A percentile compares a stretch with the other conserved stretches of the same genome.
Conservation (phyloP, 805 yeast genomes). For the Yueomyces sp. region DNA sequence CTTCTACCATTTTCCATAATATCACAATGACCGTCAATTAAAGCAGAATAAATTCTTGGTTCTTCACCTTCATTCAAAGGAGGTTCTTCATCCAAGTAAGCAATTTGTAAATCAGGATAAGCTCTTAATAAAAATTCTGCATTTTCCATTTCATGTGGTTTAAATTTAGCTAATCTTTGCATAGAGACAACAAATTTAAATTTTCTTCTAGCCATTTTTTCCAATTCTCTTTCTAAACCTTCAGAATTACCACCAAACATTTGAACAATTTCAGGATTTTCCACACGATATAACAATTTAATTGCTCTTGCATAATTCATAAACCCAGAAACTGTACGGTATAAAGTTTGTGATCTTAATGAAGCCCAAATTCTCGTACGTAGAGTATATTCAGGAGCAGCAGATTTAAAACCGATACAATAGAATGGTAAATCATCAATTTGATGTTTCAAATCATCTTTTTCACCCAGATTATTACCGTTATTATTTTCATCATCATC, state of each 20-base stretch:
- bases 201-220: slow-evolving; percentile 74
- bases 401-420: slow-evolving; percentile 93
- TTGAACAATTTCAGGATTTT: slow-evolving; percentile 88
- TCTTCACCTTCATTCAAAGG: slow-evolving; percentile 57
- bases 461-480: slow-evolving; percentile 13
- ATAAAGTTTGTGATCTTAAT: slow-evolving; percentile 87
- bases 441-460: slow-evolving; percentile 61
- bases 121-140: slow-evolving; percentile 73
- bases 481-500: slow-evolving; percentile 25
- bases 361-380: slow-evolving; percentile 99
- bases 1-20: slow-evolving; percentile 57
- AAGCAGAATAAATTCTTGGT: slow-evolving; percentile 57
- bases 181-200: slow-evolving; percentile 71
- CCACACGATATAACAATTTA: slow-evolving; percentile 84
- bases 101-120: slow-evolving; percentile 77
- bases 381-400: slow-evolving; percentile 90
- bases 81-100: slow-evolving; percentile 89
- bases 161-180: slow-evolving; percentile 68
- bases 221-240: slow-evolving; percentile 87
- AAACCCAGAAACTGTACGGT: slow-evolving; percentile 94
- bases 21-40: slow-evolving; percentile 72
- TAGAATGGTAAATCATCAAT: slow-evolving; percentile 86
- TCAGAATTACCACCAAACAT: slow-evolving; percentile 98
- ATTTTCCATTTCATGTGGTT: slow-evolving; percentile 61
- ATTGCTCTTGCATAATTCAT: slow-evolving; percentile 97